A percentile compares a stretch with the other conserved stretches of the same genome.
Conservation (phyloP, 768 basidiomycete genomes). For the Phlegmacium glaucopus region DNA sequence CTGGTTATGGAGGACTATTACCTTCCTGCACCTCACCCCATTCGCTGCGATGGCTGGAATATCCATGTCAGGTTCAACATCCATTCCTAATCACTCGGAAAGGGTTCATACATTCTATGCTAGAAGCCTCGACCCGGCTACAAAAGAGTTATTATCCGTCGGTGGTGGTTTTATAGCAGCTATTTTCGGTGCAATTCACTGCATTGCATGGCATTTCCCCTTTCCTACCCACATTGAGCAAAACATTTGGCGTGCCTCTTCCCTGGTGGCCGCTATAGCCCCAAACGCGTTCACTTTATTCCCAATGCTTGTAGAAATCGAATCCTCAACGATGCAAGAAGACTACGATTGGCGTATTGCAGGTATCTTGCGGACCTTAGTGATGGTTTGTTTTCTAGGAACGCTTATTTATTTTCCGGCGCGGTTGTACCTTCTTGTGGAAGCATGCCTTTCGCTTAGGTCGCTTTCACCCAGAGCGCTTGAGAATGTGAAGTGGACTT, state of each 20-base stretch:
- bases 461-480: not conserved
- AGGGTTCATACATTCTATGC: not conserved
- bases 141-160: not conserved
- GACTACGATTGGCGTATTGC: not conserved
- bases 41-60: not conserved
- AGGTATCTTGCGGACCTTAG: not conserved
- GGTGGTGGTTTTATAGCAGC: not conserved
- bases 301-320: not conserved
- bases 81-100: not conserved
- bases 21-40: not conserved
- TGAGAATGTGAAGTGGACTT: not conserved
- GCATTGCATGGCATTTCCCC: slow-evolving; percentile 1
- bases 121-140: not conserved
- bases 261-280: not conserved
- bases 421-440: not conserved
- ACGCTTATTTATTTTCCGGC: not conserved
- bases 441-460: not conserved
- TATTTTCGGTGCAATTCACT: slow-evolving; percentile 5
- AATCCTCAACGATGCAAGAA: not conserved
- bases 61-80: not conserved
- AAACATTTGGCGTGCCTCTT: not conserved
- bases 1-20: not conserved
- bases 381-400: not conserved
- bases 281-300: not conserved
- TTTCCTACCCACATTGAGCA: not conserved